phyloP scores from a whole-genome alignment of 306 rosid genomes.

The Rubus parviflorus region DNA sequence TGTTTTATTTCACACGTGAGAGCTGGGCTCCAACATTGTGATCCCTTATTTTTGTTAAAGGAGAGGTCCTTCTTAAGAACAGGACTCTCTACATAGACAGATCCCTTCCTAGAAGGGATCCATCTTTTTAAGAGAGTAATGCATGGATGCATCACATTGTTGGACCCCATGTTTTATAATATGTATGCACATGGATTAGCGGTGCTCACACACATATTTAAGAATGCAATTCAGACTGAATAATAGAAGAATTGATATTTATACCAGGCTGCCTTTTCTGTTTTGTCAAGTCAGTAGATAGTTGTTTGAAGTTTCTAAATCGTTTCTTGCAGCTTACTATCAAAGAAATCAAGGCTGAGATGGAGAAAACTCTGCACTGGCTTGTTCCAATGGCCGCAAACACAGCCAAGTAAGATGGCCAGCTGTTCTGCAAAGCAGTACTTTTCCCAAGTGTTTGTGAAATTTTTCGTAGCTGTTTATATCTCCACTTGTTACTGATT shows the following conservation, averaged over 20 bases:
- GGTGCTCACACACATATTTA: too few species aligned
- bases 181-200: background rate
- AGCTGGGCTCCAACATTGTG: background rate
- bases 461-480: constrained; percentile 19
- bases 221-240: too few species aligned
- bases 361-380: constrained; percentile 87
- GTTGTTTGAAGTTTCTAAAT: constrained; percentile 5
- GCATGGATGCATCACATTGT: background rate
- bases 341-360: constrained; percentile 67
- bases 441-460: background rate
- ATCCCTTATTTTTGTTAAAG: background rate
- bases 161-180: background rate
- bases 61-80: background rate
- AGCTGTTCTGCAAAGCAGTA: constrained; percentile 21
- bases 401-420: constrained; percentile 76
- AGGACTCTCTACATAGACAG: background rate
- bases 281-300: constrained; percentile 15
- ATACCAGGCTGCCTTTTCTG: background rate
- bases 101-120: background rate
- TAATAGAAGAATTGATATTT: too few species aligned
- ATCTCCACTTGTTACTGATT: constrained; percentile 24
- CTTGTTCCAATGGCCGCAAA: constrained; percentile 80
- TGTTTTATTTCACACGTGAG: background rate
- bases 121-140: background rate
- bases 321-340: constrained; percentile 60